These are phyloP conservation scores for Gamsiella multidivaricata DNA, from an alignment of 192 early-diverging fungal species.

Conservation along the genomic window DNA sequence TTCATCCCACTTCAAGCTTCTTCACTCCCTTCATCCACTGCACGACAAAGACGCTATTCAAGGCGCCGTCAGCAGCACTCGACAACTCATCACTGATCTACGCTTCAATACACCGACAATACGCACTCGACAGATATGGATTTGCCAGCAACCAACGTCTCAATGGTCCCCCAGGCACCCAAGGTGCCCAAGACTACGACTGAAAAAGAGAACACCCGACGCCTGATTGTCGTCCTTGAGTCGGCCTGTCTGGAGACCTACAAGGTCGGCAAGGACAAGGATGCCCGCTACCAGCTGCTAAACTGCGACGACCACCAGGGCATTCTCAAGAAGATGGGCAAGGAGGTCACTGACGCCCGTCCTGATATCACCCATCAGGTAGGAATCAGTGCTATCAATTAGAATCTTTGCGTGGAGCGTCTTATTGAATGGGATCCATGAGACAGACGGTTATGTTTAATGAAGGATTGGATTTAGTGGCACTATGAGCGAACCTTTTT, in stretches of 20 bases:
- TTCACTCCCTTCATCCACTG: no score
- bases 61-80: no score
- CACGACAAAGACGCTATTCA: no score
- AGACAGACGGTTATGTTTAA: no score
- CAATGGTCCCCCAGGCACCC: conserved; percentile 73
- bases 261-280: conserved; percentile 84
- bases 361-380: conserved; percentile 98
- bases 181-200: conserved; percentile 81
- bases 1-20: no score
- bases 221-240: conserved; percentile 95
- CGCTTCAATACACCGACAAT: no score
- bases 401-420: neutral
- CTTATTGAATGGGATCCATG: neutral
- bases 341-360: conserved; percentile 81
- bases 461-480: no score
- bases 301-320: conserved; percentile 97
- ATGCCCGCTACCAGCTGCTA: conserved; percentile 86
- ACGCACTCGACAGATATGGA: conserved; percentile 22
- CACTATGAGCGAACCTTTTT: no score
- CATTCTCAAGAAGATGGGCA: conserved; percentile 85
- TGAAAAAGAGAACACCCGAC: conserved; percentile 79
- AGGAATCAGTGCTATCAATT: conserved; percentile 1
- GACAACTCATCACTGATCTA: no score
- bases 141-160: conserved; percentile 54
- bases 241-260: conserved; percentile 91